A percentile compares a stretch with the other conserved stretches of the same genome.
Conservation (phyloP, 352 stramenopile genomes). For the Pythium insidiosum region DNA sequence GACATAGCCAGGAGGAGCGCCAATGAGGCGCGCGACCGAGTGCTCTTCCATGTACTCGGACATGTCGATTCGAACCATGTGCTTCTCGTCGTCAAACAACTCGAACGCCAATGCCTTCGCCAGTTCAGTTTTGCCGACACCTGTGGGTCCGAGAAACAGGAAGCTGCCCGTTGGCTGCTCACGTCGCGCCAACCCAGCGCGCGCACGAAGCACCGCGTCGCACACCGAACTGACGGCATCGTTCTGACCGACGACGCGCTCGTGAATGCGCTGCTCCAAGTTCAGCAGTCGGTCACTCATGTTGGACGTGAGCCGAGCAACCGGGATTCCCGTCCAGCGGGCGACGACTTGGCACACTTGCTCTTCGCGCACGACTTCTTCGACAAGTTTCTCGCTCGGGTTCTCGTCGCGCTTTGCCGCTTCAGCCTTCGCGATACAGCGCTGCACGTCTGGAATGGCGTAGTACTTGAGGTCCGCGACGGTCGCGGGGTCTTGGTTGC, state of each 20-base stretch:
- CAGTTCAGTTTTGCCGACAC: conserved; percentile 94
- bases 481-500: conserved; percentile 91
- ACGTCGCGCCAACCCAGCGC: conserved; percentile 81
- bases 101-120: conserved; percentile 93
- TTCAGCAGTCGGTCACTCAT: conserved; percentile 79
- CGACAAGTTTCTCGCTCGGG: conserved; percentile 63
- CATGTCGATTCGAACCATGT: conserved; percentile 97
- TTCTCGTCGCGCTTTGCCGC: conserved; percentile 64
- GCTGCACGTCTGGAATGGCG: conserved; percentile 90
- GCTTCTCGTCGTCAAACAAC: conserved; percentile 94
- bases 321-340: conserved; percentile 87
- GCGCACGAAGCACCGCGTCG: conserved; percentile 88
- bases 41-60: conserved; percentile 98
- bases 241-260: conserved; percentile 92
- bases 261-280: conserved; percentile 76
- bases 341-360: conserved; percentile 89
- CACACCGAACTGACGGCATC: conserved; percentile 88
- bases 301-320: conserved; percentile 70
- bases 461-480: conserved; percentile 96
- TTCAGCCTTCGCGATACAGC: conserved; percentile 78
- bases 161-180: conserved; percentile 93
- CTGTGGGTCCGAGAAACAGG: conserved; percentile 94
- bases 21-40: conserved; percentile 89
- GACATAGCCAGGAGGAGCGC: conserved; percentile 94
- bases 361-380: conserved; percentile 81